Percentiles rank a stretch among this genome's conserved stretches.
These are phyloP conservation scores for Yamadazyma akitaensis DNA, from an alignment of 805 yeast species.

Conservation along the genomic window DNA sequence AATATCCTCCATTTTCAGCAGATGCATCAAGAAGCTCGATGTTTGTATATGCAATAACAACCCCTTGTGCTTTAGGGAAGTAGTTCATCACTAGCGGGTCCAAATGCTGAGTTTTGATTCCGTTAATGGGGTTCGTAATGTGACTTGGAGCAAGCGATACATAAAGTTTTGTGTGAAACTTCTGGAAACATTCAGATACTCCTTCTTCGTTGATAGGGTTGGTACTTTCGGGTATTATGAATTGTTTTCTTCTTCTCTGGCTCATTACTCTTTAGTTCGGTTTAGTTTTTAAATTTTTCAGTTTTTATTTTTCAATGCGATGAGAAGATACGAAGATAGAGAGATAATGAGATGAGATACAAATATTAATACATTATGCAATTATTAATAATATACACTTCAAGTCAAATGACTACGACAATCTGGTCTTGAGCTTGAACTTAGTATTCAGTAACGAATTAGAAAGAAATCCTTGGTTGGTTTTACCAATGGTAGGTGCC, in stretches of 20 bases:
- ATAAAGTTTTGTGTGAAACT: slow-evolving; percentile 59
- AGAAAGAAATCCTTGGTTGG: neutral
- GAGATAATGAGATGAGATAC: neutral
- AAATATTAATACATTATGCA: slow-evolving; percentile 1
- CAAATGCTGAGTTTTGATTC: slow-evolving; percentile 82
- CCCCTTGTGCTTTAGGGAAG: slow-evolving; percentile 70
- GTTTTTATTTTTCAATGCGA: slow-evolving; percentile 5
- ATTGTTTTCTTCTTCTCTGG: slow-evolving; percentile 7
- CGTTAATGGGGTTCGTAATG: slow-evolving; percentile 64
- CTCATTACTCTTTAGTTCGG: neutral
- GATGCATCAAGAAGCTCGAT: slow-evolving; percentile 45
- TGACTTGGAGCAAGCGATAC: slow-evolving; percentile 87
- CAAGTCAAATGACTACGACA: slow-evolving; percentile 11
- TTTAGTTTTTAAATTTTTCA: neutral
- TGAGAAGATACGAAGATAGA: slow-evolving; percentile 1
- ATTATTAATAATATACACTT: neutral
- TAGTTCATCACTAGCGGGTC: slow-evolving; percentile 88
- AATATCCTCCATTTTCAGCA: slow-evolving; percentile 9
- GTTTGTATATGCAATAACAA: slow-evolving; percentile 76
- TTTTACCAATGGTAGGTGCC: neutral
- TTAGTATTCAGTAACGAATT: slow-evolving; percentile 12
- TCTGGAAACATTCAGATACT: slow-evolving; percentile 66
- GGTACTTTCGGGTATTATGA: slow-evolving; percentile 21
- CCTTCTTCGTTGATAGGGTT: slow-evolving; percentile 44
- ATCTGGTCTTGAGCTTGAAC: slow-evolving; percentile 19